A percentile compares a stretch with the other conserved stretches of the same genome.
Evolutionary conservation across 169 alveolate genomes (phyloP).

Genomic region (Cyclospora cayetanensis): DNA sequence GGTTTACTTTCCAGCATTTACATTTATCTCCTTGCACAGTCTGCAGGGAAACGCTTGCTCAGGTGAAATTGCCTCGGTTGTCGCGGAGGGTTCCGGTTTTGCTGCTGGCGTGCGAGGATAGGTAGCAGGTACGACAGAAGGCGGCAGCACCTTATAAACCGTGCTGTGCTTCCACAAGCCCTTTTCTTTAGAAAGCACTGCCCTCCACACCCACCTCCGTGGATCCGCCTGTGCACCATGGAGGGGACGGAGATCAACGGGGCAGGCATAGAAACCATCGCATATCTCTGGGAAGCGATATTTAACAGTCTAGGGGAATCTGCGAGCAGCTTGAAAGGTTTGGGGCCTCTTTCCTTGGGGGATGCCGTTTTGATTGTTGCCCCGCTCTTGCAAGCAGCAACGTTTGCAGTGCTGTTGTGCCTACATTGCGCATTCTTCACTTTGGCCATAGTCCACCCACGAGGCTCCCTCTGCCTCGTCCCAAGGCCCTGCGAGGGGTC

Average conservation of each 20-base stretch:
- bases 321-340: not conserved
- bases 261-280: slow-evolving; percentile 13
- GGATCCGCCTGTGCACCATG: not conserved
- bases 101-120: too few species aligned
- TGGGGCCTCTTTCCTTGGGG: not conserved
- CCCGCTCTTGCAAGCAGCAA: not conserved
- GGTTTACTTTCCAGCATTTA: too few species aligned
- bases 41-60: too few species aligned
- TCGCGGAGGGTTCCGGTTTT: too few species aligned
- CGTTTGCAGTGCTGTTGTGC: not conserved
- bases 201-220: too few species aligned
- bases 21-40: too few species aligned
- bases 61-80: too few species aligned
- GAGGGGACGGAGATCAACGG: slow-evolving; percentile 31
- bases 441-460: not conserved
- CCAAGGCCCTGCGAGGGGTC: slow-evolving; percentile 13
- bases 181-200: too few species aligned
- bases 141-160: too few species aligned
- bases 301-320: slow-evolving; percentile 15
- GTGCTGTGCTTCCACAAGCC: too few species aligned
- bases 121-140: too few species aligned
- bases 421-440: not conserved
- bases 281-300: slow-evolving; percentile 9
- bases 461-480: not conserved
- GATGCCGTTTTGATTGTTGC: not conserved